Evolutionary conservation across 2,329 filamentous ascomycete genomes (phyloP).

Genomic region (Pyrenophora graminea): DNA sequence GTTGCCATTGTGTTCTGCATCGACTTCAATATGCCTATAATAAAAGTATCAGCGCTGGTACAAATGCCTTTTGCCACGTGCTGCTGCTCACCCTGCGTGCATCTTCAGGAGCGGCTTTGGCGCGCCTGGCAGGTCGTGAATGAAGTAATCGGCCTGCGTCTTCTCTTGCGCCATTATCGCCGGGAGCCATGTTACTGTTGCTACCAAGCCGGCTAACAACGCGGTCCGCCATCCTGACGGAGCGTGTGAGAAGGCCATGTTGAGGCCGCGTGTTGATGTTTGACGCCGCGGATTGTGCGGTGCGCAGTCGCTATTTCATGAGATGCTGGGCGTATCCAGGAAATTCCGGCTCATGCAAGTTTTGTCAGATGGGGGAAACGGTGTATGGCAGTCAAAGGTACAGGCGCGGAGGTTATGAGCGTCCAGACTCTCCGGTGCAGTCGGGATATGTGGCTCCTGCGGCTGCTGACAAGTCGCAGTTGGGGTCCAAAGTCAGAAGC

Average conservation of each 20-base stretch:
- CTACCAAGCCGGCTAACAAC: constrained; percentile 38
- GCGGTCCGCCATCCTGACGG: constrained; percentile 41
- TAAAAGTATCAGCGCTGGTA: constrained; percentile 6
- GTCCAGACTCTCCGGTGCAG: constrained; percentile 13
- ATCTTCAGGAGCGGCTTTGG: constrained; percentile 86
- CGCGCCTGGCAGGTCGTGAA: constrained; percentile 80
- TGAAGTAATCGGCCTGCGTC: constrained; percentile 84
- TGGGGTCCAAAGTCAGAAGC: constrained; percentile 16
- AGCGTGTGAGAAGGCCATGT: constrained; percentile 33
- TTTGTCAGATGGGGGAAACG: neutral
- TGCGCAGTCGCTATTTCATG: constrained; percentile 44
- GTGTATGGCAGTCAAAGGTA: neutral
- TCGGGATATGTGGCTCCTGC: constrained; percentile 34
- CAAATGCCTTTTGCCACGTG: neutral
- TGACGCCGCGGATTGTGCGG: constrained; percentile 25
- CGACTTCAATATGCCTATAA: constrained; percentile 85
- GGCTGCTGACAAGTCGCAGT: constrained; percentile 34
- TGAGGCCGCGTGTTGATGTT: constrained; percentile 18
- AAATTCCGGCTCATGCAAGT: neutral
- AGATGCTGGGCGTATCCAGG: constrained; percentile 5
- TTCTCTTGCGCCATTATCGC: constrained; percentile 49
- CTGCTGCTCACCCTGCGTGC: constrained; percentile 81
- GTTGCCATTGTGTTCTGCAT: constrained; percentile 82
- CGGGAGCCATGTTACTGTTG: constrained; percentile 40
- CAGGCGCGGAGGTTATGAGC: constrained; percentile 3